Evolutionary conservation across 2,329 filamentous ascomycete genomes (phyloP).

Genomic region (Neopestalotiopsis sp.): DNA sequence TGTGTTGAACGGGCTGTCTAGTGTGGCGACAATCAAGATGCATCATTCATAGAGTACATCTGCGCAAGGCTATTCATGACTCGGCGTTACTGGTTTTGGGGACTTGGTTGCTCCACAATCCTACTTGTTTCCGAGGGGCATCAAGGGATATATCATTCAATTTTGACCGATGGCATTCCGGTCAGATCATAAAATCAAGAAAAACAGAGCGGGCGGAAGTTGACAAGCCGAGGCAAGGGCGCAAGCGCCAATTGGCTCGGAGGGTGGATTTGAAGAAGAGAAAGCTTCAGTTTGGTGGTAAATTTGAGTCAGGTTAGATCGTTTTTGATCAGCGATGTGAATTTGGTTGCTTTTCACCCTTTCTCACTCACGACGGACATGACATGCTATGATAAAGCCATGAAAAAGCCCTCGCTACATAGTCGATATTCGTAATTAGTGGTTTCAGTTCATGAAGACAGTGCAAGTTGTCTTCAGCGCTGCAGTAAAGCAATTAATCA

Average conservation of each 20-base stretch:
- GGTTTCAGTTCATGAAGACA: neutral
- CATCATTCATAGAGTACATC: neutral
- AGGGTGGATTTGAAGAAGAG: neutral
- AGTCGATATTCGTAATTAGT: neutral
- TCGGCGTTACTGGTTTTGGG: constrained; percentile 9
- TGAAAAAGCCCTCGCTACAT: neutral
- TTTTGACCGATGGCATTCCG: too few relatives aligned
- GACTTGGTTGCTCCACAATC: neutral
- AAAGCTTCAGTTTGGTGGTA: neutral
- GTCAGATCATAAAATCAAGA: neutral
- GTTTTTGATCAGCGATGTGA: constrained; percentile 9
- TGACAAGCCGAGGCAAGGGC: too few relatives aligned
- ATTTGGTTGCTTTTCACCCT: constrained; percentile 9
- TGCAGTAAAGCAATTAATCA: neutral
- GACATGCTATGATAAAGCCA: neutral
- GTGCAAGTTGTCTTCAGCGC: neutral
- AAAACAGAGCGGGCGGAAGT: neutral
- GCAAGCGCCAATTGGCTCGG: neutral
- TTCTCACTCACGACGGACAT: constrained; percentile 11
- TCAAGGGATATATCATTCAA: neutral
- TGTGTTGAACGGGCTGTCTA: neutral
- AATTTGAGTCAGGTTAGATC: neutral
- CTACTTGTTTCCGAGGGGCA: neutral
- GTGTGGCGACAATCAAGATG: neutral
- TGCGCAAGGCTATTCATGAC: neutral